Percentiles rank a stretch among this genome's conserved stretches.
Conservation (phyloP, 2,329 filamentous ascomycete genomes). For the Hysterium pulicare region DNA sequence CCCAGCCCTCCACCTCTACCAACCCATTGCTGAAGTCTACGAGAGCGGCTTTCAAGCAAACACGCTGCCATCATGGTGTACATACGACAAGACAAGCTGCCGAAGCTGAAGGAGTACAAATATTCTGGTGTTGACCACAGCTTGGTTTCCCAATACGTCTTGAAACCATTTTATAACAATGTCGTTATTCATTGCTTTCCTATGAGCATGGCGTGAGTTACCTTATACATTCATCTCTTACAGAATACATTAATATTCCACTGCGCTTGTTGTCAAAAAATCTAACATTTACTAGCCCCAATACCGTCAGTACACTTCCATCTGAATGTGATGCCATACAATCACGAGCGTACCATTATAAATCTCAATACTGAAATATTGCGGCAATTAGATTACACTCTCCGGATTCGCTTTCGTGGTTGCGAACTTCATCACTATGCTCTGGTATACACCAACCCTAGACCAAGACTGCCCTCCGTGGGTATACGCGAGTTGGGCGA, state of each 20-base stretch:
- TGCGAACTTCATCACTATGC: constrained; percentile 80
- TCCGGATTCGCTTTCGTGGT: constrained; percentile 88
- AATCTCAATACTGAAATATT: constrained; percentile 5
- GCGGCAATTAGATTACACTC: constrained; percentile 67
- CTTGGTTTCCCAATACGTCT: constrained; percentile 81
- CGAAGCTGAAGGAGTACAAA: constrained; percentile 89
- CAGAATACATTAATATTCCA: neutral
- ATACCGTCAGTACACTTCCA: constrained; percentile 29
- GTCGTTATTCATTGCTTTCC: constrained; percentile 93
- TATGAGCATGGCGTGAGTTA: constrained; percentile 80
- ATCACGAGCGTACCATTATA: neutral
- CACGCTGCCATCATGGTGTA: constrained; percentile 68
- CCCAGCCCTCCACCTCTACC: no score
- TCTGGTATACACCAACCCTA: constrained; percentile 94
- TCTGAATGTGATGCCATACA: no score
- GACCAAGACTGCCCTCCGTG: constrained; percentile 90
- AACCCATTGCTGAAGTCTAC: no score
- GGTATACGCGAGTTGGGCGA: constrained; percentile 91
- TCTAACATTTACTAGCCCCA: constrained; percentile 32
- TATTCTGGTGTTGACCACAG: constrained; percentile 92
- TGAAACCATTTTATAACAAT: constrained; percentile 97
- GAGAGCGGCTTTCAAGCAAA: no score
- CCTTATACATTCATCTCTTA: neutral
- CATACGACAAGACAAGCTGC: constrained; percentile 86
- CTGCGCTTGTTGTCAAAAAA: neutral